Evolutionary conservation across 805 yeast genomes (phyloP).

Genomic region (Starmerella floris): DNA sequence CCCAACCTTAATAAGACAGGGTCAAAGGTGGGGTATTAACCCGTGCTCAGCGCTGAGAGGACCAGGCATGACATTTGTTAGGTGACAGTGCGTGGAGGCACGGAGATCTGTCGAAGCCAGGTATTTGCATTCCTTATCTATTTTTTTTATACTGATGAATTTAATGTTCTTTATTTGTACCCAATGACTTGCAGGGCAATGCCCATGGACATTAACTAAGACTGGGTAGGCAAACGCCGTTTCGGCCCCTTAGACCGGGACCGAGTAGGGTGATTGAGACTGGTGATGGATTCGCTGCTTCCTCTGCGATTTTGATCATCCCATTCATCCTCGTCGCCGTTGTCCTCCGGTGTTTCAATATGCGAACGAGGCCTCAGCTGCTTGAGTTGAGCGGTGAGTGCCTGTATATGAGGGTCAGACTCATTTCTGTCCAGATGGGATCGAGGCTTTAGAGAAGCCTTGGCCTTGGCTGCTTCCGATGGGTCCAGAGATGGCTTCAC

Average conservation of each 20-base stretch:
- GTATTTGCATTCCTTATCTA: no score
- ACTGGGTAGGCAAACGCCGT: conserved; percentile 16
- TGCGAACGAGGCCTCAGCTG: conserved; percentile 14
- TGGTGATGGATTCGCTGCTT: conserved; percentile 8
- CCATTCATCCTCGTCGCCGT: conserved; percentile 5
- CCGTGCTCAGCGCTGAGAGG: no score
- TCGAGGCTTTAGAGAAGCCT: conserved; percentile 5
- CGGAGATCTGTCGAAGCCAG: no score
- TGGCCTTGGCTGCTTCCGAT: conserved; percentile 5
- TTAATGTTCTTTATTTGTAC: no score
- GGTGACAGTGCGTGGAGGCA: no score
- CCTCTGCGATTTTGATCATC: conserved; percentile 4
- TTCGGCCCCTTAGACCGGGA: conserved; percentile 17
- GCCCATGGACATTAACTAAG: no score
- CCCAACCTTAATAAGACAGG: no score
- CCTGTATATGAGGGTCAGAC: conserved; percentile 12
- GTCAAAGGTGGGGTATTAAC: no score
- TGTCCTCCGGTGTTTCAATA: background rate
- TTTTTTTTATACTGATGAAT: no score
- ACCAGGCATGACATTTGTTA: no score
- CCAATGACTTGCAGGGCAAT: no score
- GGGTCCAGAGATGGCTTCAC: background rate
- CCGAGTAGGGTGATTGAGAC: conserved; percentile 17
- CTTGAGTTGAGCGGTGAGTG: conserved; percentile 15
- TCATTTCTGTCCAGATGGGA: conserved; percentile 4